Conservation (phyloP, 257 asterid genomes). For the Hygrophila difformis region DNA sequence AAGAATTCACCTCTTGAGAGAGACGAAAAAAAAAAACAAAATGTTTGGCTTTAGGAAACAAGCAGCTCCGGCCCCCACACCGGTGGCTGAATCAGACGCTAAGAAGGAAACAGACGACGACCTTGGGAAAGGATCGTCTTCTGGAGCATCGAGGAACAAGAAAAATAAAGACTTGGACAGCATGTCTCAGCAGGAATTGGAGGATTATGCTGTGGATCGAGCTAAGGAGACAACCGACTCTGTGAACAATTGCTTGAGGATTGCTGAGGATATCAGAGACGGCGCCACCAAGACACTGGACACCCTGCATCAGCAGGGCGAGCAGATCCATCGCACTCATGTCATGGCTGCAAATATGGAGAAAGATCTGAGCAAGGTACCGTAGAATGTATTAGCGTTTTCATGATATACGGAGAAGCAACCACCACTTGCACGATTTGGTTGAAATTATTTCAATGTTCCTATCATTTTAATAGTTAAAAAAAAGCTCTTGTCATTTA, state of each 20-base stretch:
- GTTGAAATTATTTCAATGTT: too few species aligned
- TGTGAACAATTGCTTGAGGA: constrained; percentile 63
- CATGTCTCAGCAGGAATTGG: constrained; percentile 87
- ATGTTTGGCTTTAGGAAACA: constrained; percentile 64
- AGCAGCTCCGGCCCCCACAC: constrained; percentile 29
- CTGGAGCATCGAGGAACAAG: constrained; percentile 19
- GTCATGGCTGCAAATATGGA: constrained; percentile 90
- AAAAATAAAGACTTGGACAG: constrained; percentile 37
- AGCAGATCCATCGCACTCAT: constrained; percentile 86
- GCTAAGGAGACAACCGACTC: constrained; percentile 72
- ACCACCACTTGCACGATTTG: too few species aligned
- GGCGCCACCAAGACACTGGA: constrained; percentile 70
- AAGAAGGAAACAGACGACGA: constrained; percentile 14
- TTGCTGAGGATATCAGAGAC: constrained; percentile 72
- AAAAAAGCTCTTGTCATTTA: too few species aligned
- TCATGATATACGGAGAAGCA: too few species aligned
- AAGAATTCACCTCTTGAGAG: neutral
- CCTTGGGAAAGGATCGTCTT: constrained; percentile 30
- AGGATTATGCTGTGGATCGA: constrained; percentile 55
- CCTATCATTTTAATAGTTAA: too few species aligned
- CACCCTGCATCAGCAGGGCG: constrained; percentile 80
- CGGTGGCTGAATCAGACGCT: neutral
- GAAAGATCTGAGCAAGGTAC: constrained; percentile 69
- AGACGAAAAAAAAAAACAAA: constrained; percentile 10
- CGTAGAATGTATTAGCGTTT: too few species aligned